Conservation (phyloP, 2,329 filamentous ascomycete genomes). For the Dothistroma septosporum region DNA sequence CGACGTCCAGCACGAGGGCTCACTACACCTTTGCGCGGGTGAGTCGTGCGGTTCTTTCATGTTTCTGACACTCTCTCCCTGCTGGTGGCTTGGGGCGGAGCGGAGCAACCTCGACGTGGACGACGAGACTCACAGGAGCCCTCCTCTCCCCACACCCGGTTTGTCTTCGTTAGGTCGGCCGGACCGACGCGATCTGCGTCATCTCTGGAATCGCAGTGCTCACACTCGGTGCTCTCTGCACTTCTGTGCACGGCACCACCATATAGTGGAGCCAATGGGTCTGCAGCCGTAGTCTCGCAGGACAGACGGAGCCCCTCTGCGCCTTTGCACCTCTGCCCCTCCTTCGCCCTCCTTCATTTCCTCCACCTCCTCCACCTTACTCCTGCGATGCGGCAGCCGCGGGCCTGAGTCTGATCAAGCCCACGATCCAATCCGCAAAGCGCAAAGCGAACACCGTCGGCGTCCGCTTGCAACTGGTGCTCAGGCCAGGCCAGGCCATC, state of each 20-base stretch:
- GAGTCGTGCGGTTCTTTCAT: not conserved
- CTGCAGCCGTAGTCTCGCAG: not conserved
- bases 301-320: not conserved
- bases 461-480: not conserved
- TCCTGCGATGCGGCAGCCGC: not conserved
- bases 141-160: not conserved
- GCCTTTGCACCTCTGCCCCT: not conserved
- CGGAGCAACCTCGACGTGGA: not conserved
- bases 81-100: not conserved
- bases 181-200: not conserved
- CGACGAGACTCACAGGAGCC: not conserved
- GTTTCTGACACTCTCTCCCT: not conserved
- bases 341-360: too few species aligned
- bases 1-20: constrained; percentile 1
- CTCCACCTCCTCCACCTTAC: too few species aligned
- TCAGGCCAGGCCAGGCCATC: not conserved
- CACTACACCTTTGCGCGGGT: constrained; percentile 6
- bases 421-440: not conserved
- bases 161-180: not conserved
- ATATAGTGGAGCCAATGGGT: not conserved
- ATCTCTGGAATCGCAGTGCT: not conserved
- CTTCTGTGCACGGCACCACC: not conserved
- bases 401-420: not conserved
- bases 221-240: not conserved
- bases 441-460: not conserved